Evolutionary conservation across 129 eudicot genomes (phyloP), one percentile per base, ranked within the genome.

Genomic region (Arctium minus): DNA sequence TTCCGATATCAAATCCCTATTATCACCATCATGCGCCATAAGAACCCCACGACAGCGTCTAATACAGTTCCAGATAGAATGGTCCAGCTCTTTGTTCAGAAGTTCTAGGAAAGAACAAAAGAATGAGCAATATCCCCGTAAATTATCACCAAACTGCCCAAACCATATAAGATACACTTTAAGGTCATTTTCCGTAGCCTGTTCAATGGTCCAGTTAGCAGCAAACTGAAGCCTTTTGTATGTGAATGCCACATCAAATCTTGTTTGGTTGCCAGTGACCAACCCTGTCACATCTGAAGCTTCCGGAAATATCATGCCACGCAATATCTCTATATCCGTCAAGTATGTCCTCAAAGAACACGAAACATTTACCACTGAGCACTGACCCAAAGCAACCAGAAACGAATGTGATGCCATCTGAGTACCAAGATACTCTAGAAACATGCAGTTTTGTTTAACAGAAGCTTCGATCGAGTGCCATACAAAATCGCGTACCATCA

Each of bases 161-260:
- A 96, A 92, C 97, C 96, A 96, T 78, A 75, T 75, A 68, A 92
- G 86, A 84, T 91, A 93, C 39, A 90, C 79, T 75, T 86, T 84
- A 48, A 87, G 82, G 85, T 92, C 96, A 44, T 86, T 76, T 75
- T 88, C 93, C 13, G 89, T 86, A 17, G 93, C 99, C 86, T 96
- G 98, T 81, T 96, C 98, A 53, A 93, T 77, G 4, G 87, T 79
- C 99, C 99, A 96, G 73, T 93, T 88, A 73, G 97, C 95, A 89
- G 99, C 97, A 93, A 85, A 83, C 22, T 81, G 36, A 50, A 93
- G 89, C 89, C 38, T 86, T 65, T 86, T 88, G 29, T 74, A 13
- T 7, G 83, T 39, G 39, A 81, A 72, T 12, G 72, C 87, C 17
- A 50, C 44, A 70, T 88, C 88, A 73, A 73, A 77, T 46, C 79